Conservation (phyloP, 371 early-diverging fungal species). For the Mortierella sp. region DNA sequence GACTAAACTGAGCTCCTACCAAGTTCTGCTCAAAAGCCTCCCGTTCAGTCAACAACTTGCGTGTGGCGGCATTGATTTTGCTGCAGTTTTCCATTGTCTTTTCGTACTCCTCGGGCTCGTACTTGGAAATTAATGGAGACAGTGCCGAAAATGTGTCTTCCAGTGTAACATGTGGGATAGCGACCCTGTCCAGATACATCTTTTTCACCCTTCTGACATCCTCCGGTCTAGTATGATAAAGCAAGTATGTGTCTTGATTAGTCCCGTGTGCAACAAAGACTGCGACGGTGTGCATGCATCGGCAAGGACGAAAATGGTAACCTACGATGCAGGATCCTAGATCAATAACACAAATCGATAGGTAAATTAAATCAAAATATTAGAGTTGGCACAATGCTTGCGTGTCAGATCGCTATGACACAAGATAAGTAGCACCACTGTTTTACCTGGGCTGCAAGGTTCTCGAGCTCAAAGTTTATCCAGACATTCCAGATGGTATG, state of each 20-base stretch:
- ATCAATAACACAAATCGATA: background rate
- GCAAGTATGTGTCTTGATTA: background rate
- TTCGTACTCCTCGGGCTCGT: slow-evolving; percentile 29
- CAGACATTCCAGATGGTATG: slow-evolving; percentile 47
- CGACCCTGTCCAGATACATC: slow-evolving; percentile 35
- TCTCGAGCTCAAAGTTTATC: slow-evolving; percentile 36
- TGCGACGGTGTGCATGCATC: background rate
- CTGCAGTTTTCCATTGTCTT: slow-evolving; percentile 30
- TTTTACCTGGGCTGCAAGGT: slow-evolving; percentile 19
- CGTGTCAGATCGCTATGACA: background rate
- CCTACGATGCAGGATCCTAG: slow-evolving; percentile 22
- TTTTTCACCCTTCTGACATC: slow-evolving; percentile 34
- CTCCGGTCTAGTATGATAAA: slow-evolving; percentile 17
- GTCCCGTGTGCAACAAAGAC: background rate
- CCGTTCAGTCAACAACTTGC: slow-evolving; percentile 19
- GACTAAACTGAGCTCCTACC: slow-evolving; percentile 19
- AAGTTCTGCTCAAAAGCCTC: slow-evolving; percentile 27
- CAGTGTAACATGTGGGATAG: slow-evolving; percentile 28
- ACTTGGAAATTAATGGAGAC: slow-evolving; percentile 35
- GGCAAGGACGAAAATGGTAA: background rate
- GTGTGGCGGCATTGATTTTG: slow-evolving; percentile 18
- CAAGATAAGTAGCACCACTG: background rate
- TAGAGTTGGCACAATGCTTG: background rate
- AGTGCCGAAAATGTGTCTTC: slow-evolving; percentile 42
- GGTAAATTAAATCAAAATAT: background rate